phyloP scores from a whole-genome alignment of 768 basidiomycete species.

The Tricholoma sp. region DNA sequence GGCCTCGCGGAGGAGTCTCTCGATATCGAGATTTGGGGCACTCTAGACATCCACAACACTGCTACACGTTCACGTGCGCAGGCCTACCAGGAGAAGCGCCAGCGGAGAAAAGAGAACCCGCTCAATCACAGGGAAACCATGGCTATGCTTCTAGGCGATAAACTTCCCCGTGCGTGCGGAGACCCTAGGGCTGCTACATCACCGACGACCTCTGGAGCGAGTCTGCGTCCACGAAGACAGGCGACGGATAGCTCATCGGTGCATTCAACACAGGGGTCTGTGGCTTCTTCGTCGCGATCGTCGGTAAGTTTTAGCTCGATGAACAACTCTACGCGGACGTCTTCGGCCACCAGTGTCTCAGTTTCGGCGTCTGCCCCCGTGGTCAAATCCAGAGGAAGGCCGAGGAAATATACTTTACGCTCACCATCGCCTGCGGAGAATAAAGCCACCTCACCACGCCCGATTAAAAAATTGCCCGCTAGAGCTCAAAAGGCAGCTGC shows the following conservation, averaged over 20 bases:
- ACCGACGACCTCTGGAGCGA: neutral
- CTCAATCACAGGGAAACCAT: slow-evolving; percentile 4
- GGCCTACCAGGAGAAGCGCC: slow-evolving; percentile 42
- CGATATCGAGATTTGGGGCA: slow-evolving; percentile 34
- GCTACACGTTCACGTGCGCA: slow-evolving; percentile 38
- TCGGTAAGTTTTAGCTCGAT: neutral
- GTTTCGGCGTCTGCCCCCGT: neutral
- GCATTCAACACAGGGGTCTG: neutral
- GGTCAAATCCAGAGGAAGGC: neutral
- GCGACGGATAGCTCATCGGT: neutral
- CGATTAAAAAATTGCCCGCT: neutral
- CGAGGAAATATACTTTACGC: neutral
- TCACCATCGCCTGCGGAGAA: neutral
- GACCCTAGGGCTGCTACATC: neutral
- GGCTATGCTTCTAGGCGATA: slow-evolving; percentile 7
- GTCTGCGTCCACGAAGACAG: neutral
- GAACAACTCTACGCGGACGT: neutral
- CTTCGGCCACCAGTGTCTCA: neutral
- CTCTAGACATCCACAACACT: slow-evolving; percentile 38
- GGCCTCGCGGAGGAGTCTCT: slow-evolving; percentile 23
- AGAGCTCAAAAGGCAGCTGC: slow-evolving; percentile 3
- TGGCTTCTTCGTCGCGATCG: neutral
- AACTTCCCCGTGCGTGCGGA: neutral
- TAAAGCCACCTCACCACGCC: neutral
- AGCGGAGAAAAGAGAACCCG: slow-evolving; percentile 1